Conservation (phyloP, 2,329 filamentous ascomycete genomes). For the Exophiala oligosperma region DNA sequence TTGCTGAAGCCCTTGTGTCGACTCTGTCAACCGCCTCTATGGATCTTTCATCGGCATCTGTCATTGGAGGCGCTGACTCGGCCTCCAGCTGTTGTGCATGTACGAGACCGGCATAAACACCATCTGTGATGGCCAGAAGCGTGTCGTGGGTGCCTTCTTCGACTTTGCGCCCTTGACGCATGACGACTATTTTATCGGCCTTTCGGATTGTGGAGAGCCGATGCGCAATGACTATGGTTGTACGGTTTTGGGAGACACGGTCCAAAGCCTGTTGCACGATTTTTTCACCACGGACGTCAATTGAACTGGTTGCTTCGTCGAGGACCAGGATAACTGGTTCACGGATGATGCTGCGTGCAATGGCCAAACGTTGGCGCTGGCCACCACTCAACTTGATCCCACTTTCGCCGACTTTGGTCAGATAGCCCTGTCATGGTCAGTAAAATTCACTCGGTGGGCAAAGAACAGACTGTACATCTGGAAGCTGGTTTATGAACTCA, state of each 20-base stretch:
- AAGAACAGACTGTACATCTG: conserved; percentile 35
- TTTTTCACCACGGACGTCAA: conserved; percentile 56
- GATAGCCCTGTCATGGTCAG: conserved; percentile 56
- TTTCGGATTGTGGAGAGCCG: conserved; percentile 71
- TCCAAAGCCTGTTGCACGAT: conserved; percentile 58
- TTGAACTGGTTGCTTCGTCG: conserved; percentile 74
- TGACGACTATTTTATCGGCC: conserved; percentile 75
- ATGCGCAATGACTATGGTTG: conserved; percentile 77
- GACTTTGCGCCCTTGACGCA: conserved; percentile 68
- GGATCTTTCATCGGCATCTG: conserved; percentile 5
- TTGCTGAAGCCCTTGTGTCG: conserved; percentile 11
- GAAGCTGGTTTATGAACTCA: conserved; percentile 66
- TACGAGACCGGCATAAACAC: conserved; percentile 57
- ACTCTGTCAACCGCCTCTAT: conserved; percentile 4
- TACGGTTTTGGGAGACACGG: conserved; percentile 60
- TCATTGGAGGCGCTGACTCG: conserved; percentile 39
- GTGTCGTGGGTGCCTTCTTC: conserved; percentile 76
- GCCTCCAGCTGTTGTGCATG: conserved; percentile 28
- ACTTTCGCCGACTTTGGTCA: conserved; percentile 72
- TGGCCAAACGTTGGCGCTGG: conserved; percentile 79
- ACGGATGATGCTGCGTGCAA: conserved; percentile 69
- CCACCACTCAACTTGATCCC: conserved; percentile 81
- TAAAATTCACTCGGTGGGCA: neutral
- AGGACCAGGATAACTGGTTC: conserved; percentile 67
- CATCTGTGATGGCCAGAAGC: conserved; percentile 59